These are phyloP conservation scores for Apiospora koreana DNA, from an alignment of 2,329 filamentous ascomycete species.

Conservation along the genomic window DNA sequence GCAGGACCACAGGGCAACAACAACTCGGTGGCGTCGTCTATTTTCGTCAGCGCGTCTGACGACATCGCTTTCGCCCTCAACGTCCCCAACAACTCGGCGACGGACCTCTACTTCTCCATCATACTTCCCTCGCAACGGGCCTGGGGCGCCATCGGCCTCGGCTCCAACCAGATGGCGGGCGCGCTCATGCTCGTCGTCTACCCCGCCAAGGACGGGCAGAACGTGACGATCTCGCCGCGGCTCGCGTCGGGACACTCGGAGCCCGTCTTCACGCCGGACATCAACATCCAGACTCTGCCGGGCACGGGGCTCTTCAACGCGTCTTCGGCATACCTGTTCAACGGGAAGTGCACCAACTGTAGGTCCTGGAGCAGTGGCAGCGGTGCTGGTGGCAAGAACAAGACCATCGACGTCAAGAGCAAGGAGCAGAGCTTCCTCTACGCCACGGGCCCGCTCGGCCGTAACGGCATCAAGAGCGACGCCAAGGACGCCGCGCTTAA, in stretches of 20 bases:
- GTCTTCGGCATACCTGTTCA: conserved; percentile 44
- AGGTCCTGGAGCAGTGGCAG: conserved; percentile 49
- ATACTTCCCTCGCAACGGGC: conserved; percentile 45
- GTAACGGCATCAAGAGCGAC: conserved; percentile 44
- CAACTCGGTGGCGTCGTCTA: conserved; percentile 17
- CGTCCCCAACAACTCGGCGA: conserved; percentile 65
- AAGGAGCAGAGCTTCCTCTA: conserved; percentile 53
- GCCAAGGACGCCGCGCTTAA: conserved; percentile 45
- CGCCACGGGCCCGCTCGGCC: conserved; percentile 49
- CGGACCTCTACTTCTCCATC: conserved; percentile 56
- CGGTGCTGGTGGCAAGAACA: neutral
- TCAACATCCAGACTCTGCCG: conserved; percentile 45
- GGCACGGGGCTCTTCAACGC: conserved; percentile 50
- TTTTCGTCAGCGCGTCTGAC: conserved; percentile 28
- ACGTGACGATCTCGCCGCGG: conserved; percentile 59
- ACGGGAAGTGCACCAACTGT: conserved; percentile 55
- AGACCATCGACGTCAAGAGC: conserved; percentile 50
- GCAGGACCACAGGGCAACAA: neutral
- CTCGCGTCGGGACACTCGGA: conserved; percentile 52
- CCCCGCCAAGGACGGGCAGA: conserved; percentile 43
- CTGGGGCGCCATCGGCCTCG: conserved; percentile 59
- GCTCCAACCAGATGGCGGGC: conserved; percentile 51
- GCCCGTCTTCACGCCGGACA: conserved; percentile 46
- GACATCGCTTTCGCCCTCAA: conserved; percentile 66
- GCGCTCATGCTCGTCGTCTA: conserved; percentile 59